Conservation (phyloP, 2,329 filamentous ascomycete species). For the Ceratocystis smalleyi region DNA sequence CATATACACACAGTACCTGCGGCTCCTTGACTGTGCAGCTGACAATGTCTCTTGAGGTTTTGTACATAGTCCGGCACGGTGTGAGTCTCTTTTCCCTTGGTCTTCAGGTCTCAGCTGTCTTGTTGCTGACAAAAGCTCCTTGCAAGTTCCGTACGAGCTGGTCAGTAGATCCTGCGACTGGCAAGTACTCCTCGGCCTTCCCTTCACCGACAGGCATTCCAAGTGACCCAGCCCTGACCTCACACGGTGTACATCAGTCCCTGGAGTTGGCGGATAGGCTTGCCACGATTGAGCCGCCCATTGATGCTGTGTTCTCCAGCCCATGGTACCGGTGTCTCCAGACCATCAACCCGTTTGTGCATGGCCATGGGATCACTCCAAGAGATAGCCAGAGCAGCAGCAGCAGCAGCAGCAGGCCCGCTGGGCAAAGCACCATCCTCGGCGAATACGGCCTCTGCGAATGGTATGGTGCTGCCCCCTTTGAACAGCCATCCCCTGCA, state of each 20-base stretch:
- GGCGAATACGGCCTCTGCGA: slow-evolving; percentile 53
- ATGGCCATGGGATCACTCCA: slow-evolving; percentile 25
- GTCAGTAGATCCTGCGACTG: slow-evolving; percentile 67
- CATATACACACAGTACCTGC: background rate
- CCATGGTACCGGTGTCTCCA: slow-evolving; percentile 81
- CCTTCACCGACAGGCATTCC: slow-evolving; percentile 75
- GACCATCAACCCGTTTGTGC: slow-evolving; percentile 59
- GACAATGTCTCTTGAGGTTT: slow-evolving; percentile 50
- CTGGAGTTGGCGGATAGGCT: slow-evolving; percentile 58
- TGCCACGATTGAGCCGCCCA: slow-evolving; percentile 43
- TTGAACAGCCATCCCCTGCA: slow-evolving; percentile 70
- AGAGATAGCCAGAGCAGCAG: slow-evolving; percentile 13
- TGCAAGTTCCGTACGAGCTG: slow-evolving; percentile 76
- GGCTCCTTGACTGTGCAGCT: background rate
- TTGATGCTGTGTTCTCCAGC: slow-evolving; percentile 66
- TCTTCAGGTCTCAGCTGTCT: background rate
- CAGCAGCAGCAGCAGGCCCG: slow-evolving; percentile 19
- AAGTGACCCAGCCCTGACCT: slow-evolving; percentile 72
- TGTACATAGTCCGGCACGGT: slow-evolving; percentile 61
- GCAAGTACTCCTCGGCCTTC: slow-evolving; percentile 58
- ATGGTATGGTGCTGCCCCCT: slow-evolving; percentile 80
- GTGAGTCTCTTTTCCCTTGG: slow-evolving; percentile 32
- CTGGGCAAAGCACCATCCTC: slow-evolving; percentile 28
- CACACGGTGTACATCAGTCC: slow-evolving; percentile 73
- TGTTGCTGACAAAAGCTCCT: slow-evolving; percentile 2